Evolutionary conservation across 352 stramenopile species (phyloP), one percentile per base, ranked within the genome.

Genomic region (Peronosclerospora sorghi): DNA sequence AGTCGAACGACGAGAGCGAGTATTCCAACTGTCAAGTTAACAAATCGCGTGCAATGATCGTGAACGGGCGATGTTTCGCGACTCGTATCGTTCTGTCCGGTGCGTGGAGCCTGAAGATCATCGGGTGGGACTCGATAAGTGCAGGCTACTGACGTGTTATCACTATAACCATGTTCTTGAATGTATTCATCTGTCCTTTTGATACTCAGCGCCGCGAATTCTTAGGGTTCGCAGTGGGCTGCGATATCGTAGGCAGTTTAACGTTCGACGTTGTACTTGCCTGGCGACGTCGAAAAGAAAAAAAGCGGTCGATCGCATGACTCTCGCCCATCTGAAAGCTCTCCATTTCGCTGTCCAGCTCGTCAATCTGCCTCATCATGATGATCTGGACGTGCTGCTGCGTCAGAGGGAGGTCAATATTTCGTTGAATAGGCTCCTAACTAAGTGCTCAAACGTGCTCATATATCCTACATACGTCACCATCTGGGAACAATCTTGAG

Each of bases 261-360:
- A 63, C 57, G 29, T 90, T 90, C 36, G 74, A 88, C 52, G 53
- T 59, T 9, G 53, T 79, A 28, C 64, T 90, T 18, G 40, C 82
- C 30, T 90, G 78, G 78, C 68, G 88, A 49, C 75, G 75, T 34
- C 42, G 47, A 3, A 84, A 90, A 41, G 75, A 90, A 45, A 79
- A 21, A 65, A 77, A 43, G 69, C 70, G 9, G 68, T 80, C 6
- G 57, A 59, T 13, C 66, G 56, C 18, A 86, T 85, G 39, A 64
- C 53, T 7, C 65, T 77, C 14, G 54, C 73, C 36, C 73, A 86
- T 39, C 65, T 86, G 51, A 84, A 78, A 29, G 78, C 65, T 15
- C 51, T 73, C 26, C 71, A 90, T 41, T 90, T 88, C 56, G 88
- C 78, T 0, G 78, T 88, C 1, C 78, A 88, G 35, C 68, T 90